Conservation (phyloP, 805 yeast species). For the Yarrowia yakushimensis region DNA sequence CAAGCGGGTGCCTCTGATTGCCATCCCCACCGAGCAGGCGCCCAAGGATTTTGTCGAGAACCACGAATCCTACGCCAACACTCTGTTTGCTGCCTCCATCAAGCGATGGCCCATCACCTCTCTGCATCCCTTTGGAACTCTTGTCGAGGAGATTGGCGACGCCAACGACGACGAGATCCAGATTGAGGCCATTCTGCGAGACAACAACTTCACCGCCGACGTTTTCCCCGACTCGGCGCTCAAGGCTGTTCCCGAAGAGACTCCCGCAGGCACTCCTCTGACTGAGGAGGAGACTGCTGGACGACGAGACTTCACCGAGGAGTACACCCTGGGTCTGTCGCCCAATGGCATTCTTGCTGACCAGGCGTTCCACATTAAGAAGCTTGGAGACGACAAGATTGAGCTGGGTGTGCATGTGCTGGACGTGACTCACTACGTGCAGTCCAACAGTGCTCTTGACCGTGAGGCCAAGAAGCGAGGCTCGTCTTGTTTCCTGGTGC, state of each 20-base stretch:
- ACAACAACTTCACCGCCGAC: conserved; percentile 44
- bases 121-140: conserved; percentile 94
- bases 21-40: conserved; percentile 97
- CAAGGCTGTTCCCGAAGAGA: conserved; percentile 27
- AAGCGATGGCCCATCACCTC: conserved; percentile 99
- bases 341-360: conserved; percentile 61
- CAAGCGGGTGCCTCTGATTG: conserved; percentile 94
- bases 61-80: conserved; percentile 76
- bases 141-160: conserved; percentile 80
- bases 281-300: conserved; percentile 35
- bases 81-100: conserved; percentile 87
- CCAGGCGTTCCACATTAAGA: conserved; percentile 77
- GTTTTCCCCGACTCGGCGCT: conserved; percentile 43
- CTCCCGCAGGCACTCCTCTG: conserved; percentile 22
- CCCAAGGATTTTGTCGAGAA: conserved; percentile 93
- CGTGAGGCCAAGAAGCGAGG: conserved; percentile 88
- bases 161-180: conserved; percentile 75
- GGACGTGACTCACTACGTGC: conserved; percentile 71
- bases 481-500: conserved; percentile 83
- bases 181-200: conserved; percentile 84
- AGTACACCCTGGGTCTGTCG: conserved; percentile 59
- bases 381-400: conserved; percentile 54
- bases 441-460: conserved; percentile 73
- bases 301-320: conserved; percentile 55
- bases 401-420: conserved; percentile 84